Evolutionary conservation across 1,284 basidiomycete species (phyloP), one percentile per base, ranked within the genome.

Genomic region (Naganishia sp.): DNA sequence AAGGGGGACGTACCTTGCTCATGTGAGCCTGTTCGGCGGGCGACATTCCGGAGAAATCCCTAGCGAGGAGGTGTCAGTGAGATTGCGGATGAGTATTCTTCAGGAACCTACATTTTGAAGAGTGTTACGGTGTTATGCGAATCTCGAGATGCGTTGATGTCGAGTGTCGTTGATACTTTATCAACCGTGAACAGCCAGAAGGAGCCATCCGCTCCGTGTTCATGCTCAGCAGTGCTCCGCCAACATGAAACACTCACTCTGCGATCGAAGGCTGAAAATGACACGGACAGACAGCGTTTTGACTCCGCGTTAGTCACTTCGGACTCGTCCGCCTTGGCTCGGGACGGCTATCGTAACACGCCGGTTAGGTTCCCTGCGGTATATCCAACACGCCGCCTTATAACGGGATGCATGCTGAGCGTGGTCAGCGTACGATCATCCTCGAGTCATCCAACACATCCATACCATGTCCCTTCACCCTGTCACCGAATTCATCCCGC

Each of bases 21-120:
- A 94, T 90, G 78, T 92, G 90, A 28, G 90, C 90, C 84, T 93
- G 91, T 79, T 94, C 92, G 73, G 90, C 86, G 51, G 86, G 77
- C 79, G 88, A 92, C 81, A 94, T 87, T 72, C 85, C 83, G 71
- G 90, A 91, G 76, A 93, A 90, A 80, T 94, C 92, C 91, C 93
- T 94, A 6, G 35, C 3, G 35, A 9, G 13, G 49, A 18, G 21
- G 32, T 35, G 13, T 53, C 17, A 15, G 28, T 35, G 3, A 31
- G 17, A 28, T 28, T 28, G 28, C 28, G 3, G 28, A 3, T 5
- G 5, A 28, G 28, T 28, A 28, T 28, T 28, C 28, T 28, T 2
- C 5, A 7, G 3, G 45, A 6, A n/a, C 50, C 28, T 52, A 60
- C 64, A 65, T 65, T 52, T 52, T 58, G 18, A 45, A 18, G 7